Evolutionary conservation across 345 rosid species (phyloP).

Genomic region (Microcos paniculata): DNA sequence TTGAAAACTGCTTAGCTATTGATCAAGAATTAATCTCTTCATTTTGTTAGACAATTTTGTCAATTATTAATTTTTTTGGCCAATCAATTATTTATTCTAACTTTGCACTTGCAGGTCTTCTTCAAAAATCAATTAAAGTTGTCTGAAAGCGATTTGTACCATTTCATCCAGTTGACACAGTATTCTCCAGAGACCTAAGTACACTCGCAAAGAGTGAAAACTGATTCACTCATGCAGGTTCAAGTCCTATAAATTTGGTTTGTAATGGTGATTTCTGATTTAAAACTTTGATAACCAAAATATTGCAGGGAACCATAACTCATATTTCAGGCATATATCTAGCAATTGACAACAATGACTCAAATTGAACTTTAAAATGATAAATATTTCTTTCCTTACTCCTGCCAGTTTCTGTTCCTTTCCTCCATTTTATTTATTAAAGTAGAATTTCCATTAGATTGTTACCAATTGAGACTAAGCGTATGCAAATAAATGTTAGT

Average conservation of each 20-base stretch:
- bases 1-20: neutral
- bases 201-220: neutral
- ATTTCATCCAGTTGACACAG: neutral
- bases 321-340: neutral
- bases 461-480: neutral
- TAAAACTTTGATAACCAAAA: neutral
- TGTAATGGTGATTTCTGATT: neutral
- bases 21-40: neutral
- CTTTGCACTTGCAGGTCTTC: neutral
- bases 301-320: neutral
- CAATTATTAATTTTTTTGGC: neutral
- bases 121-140: neutral
- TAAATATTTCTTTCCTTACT: neutral
- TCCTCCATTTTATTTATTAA: neutral
- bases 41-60: neutral
- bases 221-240: neutral
- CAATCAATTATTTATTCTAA: neutral
- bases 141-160: neutral
- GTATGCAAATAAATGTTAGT: neutral
- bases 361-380: neutral
- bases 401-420: neutral
- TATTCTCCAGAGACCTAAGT: neutral
- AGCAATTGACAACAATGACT: neutral
- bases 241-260: neutral
- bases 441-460: neutral